Evolutionary conservation across 495 filamentous ascomycete species (phyloP).

Genomic region (Penicillium psychrofluorescens): DNA sequence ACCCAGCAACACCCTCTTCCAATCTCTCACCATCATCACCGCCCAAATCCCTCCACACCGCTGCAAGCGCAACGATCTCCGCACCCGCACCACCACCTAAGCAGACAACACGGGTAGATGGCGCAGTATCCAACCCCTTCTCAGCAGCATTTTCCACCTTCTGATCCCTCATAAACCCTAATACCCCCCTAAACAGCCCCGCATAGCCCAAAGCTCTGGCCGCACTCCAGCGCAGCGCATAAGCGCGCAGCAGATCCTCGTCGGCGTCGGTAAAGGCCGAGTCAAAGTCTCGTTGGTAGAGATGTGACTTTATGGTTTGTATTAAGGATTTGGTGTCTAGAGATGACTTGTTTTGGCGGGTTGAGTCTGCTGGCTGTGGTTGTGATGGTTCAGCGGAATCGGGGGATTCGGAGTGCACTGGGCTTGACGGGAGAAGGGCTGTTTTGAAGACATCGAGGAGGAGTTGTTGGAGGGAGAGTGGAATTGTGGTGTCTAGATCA

Average conservation of each 20-base stretch:
- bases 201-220: slow-evolving; percentile 73
- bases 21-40: slow-evolving; percentile 1
- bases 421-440: slow-evolving; percentile 37
- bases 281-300: slow-evolving; percentile 79
- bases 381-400: not conserved
- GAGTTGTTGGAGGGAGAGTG: slow-evolving; percentile 57
- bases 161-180: slow-evolving; percentile 20
- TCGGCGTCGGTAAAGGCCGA: slow-evolving; percentile 61
- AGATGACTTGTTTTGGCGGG: slow-evolving; percentile 8
- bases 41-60: slow-evolving; percentile 44
- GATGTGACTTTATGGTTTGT: slow-evolving; percentile 73
- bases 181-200: slow-evolving; percentile 48
- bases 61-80: slow-evolving; percentile 72
- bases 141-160: not conserved
- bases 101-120: slow-evolving; percentile 45
- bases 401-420: slow-evolving; percentile 4
- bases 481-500: slow-evolving; percentile 27
- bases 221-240: slow-evolving; percentile 83
- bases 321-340: slow-evolving; percentile 47
- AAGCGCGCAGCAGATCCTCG: slow-evolving; percentile 62
- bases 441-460: slow-evolving; percentile 70
- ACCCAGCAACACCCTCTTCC: slow-evolving; percentile 7
- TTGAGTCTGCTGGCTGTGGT: not conserved
- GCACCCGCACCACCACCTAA: slow-evolving; percentile 85
- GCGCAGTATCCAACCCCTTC: not conserved